Base-by-base conservation (phyloP, 371 early-diverging fungal species). In the Nematocida sp. region DNA sequence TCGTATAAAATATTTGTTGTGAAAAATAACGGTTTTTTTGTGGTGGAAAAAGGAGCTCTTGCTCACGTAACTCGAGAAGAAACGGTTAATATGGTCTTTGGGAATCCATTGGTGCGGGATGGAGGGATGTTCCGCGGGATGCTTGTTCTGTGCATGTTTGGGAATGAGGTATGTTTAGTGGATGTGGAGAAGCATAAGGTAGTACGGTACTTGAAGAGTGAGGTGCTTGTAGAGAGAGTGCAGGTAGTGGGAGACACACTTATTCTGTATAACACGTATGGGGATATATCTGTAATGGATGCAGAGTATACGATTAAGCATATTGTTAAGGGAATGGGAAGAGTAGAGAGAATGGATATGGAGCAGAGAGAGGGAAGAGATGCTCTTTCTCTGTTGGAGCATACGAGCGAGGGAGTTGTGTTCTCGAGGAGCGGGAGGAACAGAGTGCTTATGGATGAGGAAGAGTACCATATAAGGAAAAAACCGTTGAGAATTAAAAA, bases 21-120 rank as follows among this genome's bases (percentile, higher is more conserved):
- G 18, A 13, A 18, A 3, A 39, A 53, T 3, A 30, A 61, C 28
- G 35, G 42, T 9, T 23, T 38, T 7, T 20, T 71, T 11, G 18
- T 51, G 5, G 30, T 71, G 5, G 75, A 63, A 28, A 5, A 7
- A 25, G 51, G 49, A 7, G 42, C 16, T 9, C 39, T 71, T 9
- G 4, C 40, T 1, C 23, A 51, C 39, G 25, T 26, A 9, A 45
- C 25, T 23, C 11, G 30, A 13, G 13, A 16, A 18, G 16, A 5
- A 25, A 56, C 30, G 20, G 16, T 40, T 4, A 60, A 49, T n/a
- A 61, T 61, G 51, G 36, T 33, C 28, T 61, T 71, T 61, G 61
- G 51, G 18, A 47, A 23, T 2, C 35, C 50, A 16, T 18, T 60
- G 0, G 75, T 71, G 7, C 25, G 60, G 35, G 26, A 25, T 0